Evolutionary conservation across 257 asterid species (phyloP).

Genomic region (Euphrasia confusa): DNA sequence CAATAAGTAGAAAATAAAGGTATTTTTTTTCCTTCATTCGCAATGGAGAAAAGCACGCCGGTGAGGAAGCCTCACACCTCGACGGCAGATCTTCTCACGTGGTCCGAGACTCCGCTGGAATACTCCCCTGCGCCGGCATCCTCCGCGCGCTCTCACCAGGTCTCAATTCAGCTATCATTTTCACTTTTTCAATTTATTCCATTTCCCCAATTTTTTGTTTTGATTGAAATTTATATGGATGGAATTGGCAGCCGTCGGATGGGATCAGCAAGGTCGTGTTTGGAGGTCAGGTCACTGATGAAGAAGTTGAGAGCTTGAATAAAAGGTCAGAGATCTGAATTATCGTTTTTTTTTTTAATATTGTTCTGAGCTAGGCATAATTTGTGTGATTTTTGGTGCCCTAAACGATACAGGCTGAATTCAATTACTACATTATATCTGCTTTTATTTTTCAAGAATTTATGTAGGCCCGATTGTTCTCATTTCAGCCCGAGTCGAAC

Average conservation of each 20-base stretch:
- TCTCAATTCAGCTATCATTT: not conserved
- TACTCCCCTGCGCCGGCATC: not conserved
- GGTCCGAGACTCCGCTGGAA: slow-evolving; percentile 7
- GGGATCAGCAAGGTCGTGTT: slow-evolving; percentile 8
- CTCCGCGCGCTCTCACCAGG: slow-evolving; percentile 12
- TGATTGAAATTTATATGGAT: not conserved
- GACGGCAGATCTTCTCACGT: slow-evolving; percentile 8
- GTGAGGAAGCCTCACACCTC: slow-evolving; percentile 10
- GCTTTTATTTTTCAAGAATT: no score
- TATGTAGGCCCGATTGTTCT: no score
- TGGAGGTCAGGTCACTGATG: slow-evolving; percentile 5
- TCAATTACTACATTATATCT: no score
- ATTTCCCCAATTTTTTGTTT: no score
- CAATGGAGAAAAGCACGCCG: not conserved
- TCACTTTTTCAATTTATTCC: not conserved
- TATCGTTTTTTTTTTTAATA: not conserved
- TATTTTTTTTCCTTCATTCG: not conserved
- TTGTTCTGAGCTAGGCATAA: no score
- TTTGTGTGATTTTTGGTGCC: no score
- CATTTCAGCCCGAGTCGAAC: no score
- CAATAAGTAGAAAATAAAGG: no score
- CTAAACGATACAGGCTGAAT: no score
- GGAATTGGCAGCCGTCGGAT: slow-evolving; percentile 6
- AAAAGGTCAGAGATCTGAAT: not conserved
- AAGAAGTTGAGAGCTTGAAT: slow-evolving; percentile 6